Percentiles rank a stretch among this genome's conserved stretches.
These are phyloP conservation scores for Stygiomarasmius scandens DNA, from an alignment of 1,284 basidiomycete species.

Conservation along the genomic window DNA sequence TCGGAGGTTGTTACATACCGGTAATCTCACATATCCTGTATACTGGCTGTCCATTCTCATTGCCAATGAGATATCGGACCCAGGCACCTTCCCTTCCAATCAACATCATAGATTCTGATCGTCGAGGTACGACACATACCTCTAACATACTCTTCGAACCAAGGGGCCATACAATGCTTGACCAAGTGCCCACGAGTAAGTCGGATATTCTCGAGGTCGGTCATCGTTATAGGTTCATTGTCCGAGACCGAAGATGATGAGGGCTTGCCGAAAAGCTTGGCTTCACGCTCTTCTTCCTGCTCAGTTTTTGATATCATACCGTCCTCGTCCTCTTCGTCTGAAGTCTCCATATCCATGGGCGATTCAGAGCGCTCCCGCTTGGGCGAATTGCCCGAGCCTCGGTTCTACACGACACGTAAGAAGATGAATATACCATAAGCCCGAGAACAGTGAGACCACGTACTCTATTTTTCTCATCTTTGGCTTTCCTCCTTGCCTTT, in stretches of 20 bases:
- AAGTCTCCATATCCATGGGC: slow-evolving; percentile 72
- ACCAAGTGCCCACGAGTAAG: slow-evolving; percentile 67
- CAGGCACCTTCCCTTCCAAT: slow-evolving; percentile 61
- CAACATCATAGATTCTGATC: slow-evolving; percentile 9
- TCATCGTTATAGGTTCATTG: slow-evolving; percentile 55
- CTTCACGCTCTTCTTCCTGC: slow-evolving; percentile 68
- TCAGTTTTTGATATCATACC: slow-evolving; percentile 72
- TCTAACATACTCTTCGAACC: slow-evolving; percentile 79
- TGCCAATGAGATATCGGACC: slow-evolving; percentile 77
- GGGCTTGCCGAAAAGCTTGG: slow-evolving; percentile 52
- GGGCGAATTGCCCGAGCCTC: slow-evolving; percentile 48
- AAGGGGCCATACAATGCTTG: slow-evolving; percentile 67
- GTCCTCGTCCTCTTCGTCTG: slow-evolving; percentile 69
- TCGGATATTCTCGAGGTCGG: slow-evolving; percentile 60
- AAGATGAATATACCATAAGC: slow-evolving; percentile 13
- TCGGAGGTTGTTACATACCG: slow-evolving; percentile 49
- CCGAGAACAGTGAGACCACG: slow-evolving; percentile 22
- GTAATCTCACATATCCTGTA: slow-evolving; percentile 84
- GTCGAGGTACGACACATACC: slow-evolving; percentile 45
- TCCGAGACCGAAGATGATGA: slow-evolving; percentile 32
- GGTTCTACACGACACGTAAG: slow-evolving; percentile 33
- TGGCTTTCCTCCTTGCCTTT: slow-evolving; percentile 80
- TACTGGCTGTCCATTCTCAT: slow-evolving; percentile 55
- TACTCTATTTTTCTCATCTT: slow-evolving; percentile 76
- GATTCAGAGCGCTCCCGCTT: slow-evolving; percentile 71